phyloP scores from a whole-genome alignment of 176 grass and related monocot genomes.

The Tuctoria greenei region DNA sequence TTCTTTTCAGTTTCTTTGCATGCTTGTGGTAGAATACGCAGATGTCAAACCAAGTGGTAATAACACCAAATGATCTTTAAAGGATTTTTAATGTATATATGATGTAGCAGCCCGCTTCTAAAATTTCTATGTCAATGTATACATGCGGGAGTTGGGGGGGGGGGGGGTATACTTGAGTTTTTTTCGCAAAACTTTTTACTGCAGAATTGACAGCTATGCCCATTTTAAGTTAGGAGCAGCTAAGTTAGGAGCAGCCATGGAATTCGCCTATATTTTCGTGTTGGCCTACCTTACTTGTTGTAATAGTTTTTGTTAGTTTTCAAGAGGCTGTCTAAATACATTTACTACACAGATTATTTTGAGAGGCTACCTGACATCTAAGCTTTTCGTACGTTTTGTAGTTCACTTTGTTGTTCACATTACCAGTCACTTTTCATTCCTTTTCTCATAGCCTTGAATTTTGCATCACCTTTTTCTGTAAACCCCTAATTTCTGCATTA shows the following conservation, averaged over 20 bases:
- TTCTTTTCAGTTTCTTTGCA: background rate
- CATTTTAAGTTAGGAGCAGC: background rate
- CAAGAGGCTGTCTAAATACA: background rate
- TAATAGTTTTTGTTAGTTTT: background rate
- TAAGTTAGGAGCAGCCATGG: background rate
- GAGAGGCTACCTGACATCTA: background rate
- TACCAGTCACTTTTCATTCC: background rate
- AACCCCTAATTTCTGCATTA: background rate
- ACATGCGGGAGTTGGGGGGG: no score
- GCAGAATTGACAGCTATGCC: background rate
- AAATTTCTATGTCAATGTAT: background rate
- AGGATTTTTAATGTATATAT: background rate
- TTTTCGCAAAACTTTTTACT: no score
- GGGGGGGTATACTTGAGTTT: no score
- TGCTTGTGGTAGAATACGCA: background rate
- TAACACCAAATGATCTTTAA: background rate
- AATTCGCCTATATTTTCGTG: background rate
- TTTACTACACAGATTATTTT: background rate
- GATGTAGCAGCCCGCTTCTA: background rate
- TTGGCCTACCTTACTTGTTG: background rate
- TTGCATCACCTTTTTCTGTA: background rate
- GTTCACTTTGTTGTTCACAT: background rate
- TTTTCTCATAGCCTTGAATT: background rate
- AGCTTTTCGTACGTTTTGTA: background rate
- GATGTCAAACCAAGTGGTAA: background rate